Conservation (phyloP, 768 basidiomycete species). For the Boletus rubroflammeus region DNA sequence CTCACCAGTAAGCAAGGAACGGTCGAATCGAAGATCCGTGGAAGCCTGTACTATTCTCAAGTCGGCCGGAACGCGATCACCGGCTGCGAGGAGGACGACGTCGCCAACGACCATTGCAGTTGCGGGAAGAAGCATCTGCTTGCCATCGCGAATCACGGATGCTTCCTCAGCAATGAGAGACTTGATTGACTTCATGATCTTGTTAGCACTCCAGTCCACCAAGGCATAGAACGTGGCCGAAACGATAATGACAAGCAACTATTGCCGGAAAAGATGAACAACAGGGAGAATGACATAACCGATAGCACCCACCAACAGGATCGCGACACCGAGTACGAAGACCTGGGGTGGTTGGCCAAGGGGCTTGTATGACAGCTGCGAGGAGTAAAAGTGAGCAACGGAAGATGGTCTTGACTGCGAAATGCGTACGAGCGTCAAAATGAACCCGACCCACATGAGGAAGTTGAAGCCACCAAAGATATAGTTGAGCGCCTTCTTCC, state of each 20-base stretch:
- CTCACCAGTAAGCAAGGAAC: constrained; percentile 49
- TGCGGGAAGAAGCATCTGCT: constrained; percentile 45
- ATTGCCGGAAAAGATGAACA: constrained; percentile 6
- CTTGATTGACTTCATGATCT: constrained; percentile 52
- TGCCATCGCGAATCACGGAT: constrained; percentile 48
- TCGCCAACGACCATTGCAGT: constrained; percentile 56
- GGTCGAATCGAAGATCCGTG: constrained; percentile 48
- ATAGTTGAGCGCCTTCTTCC: constrained; percentile 49
- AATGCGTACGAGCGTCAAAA: constrained; percentile 38
- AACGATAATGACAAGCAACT: constrained; percentile 39
- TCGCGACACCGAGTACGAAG: constrained; percentile 47
- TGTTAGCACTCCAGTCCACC: constrained; percentile 45
- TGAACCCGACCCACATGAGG: constrained; percentile 52
- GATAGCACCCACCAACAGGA: constrained; percentile 39
- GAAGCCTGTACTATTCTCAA: constrained; percentile 49
- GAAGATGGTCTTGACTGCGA: not conserved
- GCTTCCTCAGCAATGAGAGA: constrained; percentile 57
- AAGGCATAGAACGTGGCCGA: constrained; percentile 45
- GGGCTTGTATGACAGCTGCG: constrained; percentile 47
- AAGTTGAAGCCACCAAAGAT: constrained; percentile 58
- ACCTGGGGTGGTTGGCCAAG: constrained; percentile 40
- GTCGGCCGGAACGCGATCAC: constrained; percentile 59
- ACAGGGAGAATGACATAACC: not conserved
- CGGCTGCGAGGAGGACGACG: constrained; percentile 45
- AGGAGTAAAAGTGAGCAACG: constrained; percentile 12